Evolutionary conservation across 164 flowering plant genomes (phyloP), one percentile per base, ranked within the genome.

Genomic region (Dillenia suffruticosa): DNA sequence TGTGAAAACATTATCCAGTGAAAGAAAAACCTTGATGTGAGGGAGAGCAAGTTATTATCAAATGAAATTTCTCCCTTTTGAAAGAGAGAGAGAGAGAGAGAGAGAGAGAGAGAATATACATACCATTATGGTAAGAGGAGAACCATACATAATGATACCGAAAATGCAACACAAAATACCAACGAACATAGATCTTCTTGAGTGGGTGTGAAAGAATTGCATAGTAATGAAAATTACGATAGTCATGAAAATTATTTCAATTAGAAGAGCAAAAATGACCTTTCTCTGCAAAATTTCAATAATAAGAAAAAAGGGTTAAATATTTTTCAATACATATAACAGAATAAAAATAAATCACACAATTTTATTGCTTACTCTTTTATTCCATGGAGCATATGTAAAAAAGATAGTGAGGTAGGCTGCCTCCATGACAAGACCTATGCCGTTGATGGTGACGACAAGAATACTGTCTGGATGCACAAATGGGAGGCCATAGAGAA

Each of bases 101-200:
- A 45, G 17, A 12, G 26, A 19, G 22, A 19, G 48, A 9, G n/a
- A 44, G 47, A 46, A 7, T 3, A 53, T 5, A 61, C 71, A 10
- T 79, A 84, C 89, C 77, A 75, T 63, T 68, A 81, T 58, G 12
- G 76, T 65, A 2, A 79, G 79, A 6, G 96, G 98, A 1, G 94
- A 77, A 10, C 61, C 74, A 60, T 92, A 92, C 96, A 92, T 88
- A 5, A 62, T 24, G 26, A 81, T 60, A 22, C 80, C 79, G 59
- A 86, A 79, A 49, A 80, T 54, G 26, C 76, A 72, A 46, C 85
- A 81, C 16, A 88, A 24, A 13, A 73, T 43, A 0, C 98, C 96
- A 4, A 85, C 84, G 15, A 84, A 10, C 47, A 63, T n/a, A 3
- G 80, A 63, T 51, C 96, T 79, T 8, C 9, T 16, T 1, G 17